A percentile compares a stretch with the other conserved stretches of the same genome.
Evolutionary conservation across 805 yeast species (phyloP).

Genomic region (Wickerhamomyces hampshirensis): DNA sequence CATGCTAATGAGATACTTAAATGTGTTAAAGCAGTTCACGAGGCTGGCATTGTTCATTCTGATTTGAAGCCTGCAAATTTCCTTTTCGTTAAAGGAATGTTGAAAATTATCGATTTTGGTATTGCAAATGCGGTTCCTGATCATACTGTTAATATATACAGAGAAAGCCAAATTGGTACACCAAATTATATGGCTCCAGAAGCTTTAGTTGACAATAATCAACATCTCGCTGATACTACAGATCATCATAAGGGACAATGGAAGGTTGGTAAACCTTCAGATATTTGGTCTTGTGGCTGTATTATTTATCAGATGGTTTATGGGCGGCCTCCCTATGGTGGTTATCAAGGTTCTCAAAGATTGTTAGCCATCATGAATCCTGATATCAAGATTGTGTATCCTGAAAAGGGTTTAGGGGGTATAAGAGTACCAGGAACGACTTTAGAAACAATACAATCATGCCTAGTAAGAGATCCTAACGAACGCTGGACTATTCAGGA

Average conservation of each 20-base stretch:
- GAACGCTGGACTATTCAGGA: conserved; percentile 61
- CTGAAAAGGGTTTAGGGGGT: conserved; percentile 57
- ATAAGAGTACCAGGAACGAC: conserved; percentile 63
- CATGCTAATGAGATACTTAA: conserved; percentile 72
- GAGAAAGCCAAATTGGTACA: conserved; percentile 91
- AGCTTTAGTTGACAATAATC: conserved; percentile 63
- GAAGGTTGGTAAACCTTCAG: conserved; percentile 94
- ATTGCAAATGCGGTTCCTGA: conserved; percentile 93
- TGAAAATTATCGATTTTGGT: conserved; percentile 93
- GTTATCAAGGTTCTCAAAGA: conserved; percentile 69
- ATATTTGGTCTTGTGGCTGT: conserved; percentile 98
- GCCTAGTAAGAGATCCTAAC: conserved; percentile 66
- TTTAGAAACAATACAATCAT: conserved; percentile 64
- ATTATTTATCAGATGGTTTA: conserved; percentile 93
- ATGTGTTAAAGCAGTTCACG: conserved; percentile 87
- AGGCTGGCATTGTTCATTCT: conserved; percentile 78
- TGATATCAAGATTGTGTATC: conserved; percentile 62
- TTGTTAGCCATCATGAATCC: conserved; percentile 85
- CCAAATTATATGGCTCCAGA: conserved; percentile 99
- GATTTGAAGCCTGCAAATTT: conserved; percentile 73
- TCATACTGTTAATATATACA: conserved; percentile 81
- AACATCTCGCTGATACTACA: conserved; percentile 12
- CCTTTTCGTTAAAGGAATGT: conserved; percentile 72
- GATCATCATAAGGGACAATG: conserved; percentile 31
- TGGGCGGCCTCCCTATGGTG: conserved; percentile 87